Conservation (phyloP, 805 yeast species). For the Lipomyces orientalis region DNA sequence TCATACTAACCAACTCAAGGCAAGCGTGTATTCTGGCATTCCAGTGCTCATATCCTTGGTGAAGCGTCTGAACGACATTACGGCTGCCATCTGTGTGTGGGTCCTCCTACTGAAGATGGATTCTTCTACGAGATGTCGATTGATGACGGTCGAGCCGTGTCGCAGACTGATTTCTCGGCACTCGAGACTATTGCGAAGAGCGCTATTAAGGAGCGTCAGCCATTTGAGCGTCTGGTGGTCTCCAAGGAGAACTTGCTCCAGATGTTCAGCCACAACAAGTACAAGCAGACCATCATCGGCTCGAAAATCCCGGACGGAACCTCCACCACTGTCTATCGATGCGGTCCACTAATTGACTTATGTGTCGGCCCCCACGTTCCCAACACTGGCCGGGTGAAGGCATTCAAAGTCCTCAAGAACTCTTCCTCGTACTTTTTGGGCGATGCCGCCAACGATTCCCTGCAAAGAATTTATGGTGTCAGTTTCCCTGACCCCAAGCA, state of each 20-base stretch:
- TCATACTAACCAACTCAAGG: conserved; percentile 11
- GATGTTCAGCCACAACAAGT: conserved; percentile 95
- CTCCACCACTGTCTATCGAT: conserved; percentile 94
- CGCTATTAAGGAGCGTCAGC: conserved; percentile 93
- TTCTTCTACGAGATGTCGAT: conserved; percentile 96
- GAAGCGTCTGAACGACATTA: conserved; percentile 96
- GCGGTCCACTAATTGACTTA: conserved; percentile 95
- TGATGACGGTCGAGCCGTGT: conserved; percentile 70
- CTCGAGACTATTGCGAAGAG: conserved; percentile 86
- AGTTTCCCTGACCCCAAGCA: conserved; percentile 97
- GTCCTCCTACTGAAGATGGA: conserved; percentile 98
- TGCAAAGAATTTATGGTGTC: conserved; percentile 97
- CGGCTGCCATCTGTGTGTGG: conserved; percentile 90
- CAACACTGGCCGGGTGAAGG: conserved; percentile 94
- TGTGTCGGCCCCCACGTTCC: conserved; percentile 99
- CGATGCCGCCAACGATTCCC: conserved; percentile 87
- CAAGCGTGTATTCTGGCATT: conserved; percentile 96
- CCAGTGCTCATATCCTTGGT: conserved; percentile 97
- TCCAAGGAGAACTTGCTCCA: conserved; percentile 87
- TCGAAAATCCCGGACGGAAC: conserved; percentile 96
- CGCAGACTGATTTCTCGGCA: conserved; percentile 80
- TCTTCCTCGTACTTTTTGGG: conserved; percentile 96
- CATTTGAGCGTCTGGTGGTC: conserved; percentile 90
- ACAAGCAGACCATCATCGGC: conserved; percentile 84
- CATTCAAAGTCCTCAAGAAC: conserved; percentile 91